Percentiles rank a stretch among this genome's conserved stretches.
Evolutionary conservation across 495 filamentous ascomycete genomes (phyloP).

Genomic region (Corynascus novoguineensis): DNA sequence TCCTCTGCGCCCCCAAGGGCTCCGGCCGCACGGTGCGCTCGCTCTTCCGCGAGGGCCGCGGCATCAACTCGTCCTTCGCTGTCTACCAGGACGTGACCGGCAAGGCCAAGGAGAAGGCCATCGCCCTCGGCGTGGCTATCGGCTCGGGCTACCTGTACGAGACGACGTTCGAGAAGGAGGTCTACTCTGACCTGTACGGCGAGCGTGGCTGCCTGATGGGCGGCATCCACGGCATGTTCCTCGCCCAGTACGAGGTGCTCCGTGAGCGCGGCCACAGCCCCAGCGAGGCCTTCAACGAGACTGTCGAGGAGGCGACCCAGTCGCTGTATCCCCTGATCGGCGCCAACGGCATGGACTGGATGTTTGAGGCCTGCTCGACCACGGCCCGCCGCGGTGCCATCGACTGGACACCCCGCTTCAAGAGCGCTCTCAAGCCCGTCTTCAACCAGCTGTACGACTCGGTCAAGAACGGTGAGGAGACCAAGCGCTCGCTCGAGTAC

Average conservation of each 20-base stretch:
- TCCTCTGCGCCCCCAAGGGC: slow-evolving; percentile 98
- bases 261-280: slow-evolving; percentile 96
- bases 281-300: slow-evolving; percentile 99
- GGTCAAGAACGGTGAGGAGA: slow-evolving; percentile 85
- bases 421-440: slow-evolving; percentile 93
- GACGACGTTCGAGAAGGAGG: slow-evolving; percentile 99
- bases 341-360: slow-evolving; percentile 98
- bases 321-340: slow-evolving; percentile 95
- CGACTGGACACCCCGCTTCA: slow-evolving; percentile 94
- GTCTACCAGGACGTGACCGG: slow-evolving; percentile 98
- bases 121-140: slow-evolving; percentile 93
- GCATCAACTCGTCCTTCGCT: slow-evolving; percentile 98
- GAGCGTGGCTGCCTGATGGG: slow-evolving; percentile 99
- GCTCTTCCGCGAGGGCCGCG: slow-evolving; percentile 94
- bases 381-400: slow-evolving; percentile 97
- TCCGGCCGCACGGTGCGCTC: slow-evolving; percentile 97
- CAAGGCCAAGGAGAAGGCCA: slow-evolving; percentile 95
- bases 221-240: slow-evolving; percentile 99
- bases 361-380: slow-evolving; percentile 99
- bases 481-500: slow-evolving; percentile 87
- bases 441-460: slow-evolving; percentile 95
- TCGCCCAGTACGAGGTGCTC: slow-evolving; percentile 99
- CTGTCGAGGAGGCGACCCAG: slow-evolving; percentile 98
- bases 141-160: slow-evolving; percentile 98
- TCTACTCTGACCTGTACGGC: slow-evolving; percentile 98